A percentile compares a stretch with the other conserved stretches of the same genome.
phyloP scores from a whole-genome alignment of 2,329 filamentous ascomycete species.

The Fusarium sp. region DNA sequence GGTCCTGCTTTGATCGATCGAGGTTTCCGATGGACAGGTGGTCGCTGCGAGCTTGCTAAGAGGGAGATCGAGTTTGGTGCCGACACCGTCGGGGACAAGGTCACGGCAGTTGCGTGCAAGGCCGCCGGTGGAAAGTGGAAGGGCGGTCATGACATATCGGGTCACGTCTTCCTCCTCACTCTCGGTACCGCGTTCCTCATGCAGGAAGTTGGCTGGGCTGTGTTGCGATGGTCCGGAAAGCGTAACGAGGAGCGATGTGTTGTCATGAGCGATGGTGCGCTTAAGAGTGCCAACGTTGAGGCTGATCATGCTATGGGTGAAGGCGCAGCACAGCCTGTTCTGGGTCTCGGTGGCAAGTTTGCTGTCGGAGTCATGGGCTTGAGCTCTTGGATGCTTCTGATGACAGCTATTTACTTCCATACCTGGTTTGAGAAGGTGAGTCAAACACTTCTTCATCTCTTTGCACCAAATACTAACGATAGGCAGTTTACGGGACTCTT shows the following conservation, averaged over 20 bases:
- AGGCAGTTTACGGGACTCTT: slow-evolving; percentile 65
- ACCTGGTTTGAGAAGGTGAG: slow-evolving; percentile 97
- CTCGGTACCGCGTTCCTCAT: slow-evolving; percentile 84
- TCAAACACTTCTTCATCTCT: background rate
- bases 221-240: slow-evolving; percentile 57
- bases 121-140: slow-evolving; percentile 84
- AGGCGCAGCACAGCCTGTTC: slow-evolving; percentile 42
- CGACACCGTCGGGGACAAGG: slow-evolving; percentile 61
- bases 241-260: slow-evolving; percentile 72
- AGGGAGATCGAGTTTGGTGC: slow-evolving; percentile 61
- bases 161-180: slow-evolving; percentile 93
- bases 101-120: slow-evolving; percentile 85
- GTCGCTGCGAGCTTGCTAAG: slow-evolving; percentile 76
- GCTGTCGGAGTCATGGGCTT: slow-evolving; percentile 74
- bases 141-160: slow-evolving; percentile 96
- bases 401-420: slow-evolving; percentile 99
- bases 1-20: slow-evolving; percentile 91
- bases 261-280: slow-evolving; percentile 73
- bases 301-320: slow-evolving; percentile 44
- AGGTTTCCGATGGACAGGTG: slow-evolving; percentile 88
- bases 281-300: slow-evolving; percentile 69
- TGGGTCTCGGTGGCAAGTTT: slow-evolving; percentile 66
- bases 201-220: slow-evolving; percentile 78
- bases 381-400: slow-evolving; percentile 95
- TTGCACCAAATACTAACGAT: slow-evolving; percentile 38